Base-by-base conservation (phyloP, 2,329 filamentous ascomycete species). In the Colletotrichum sp. region DNA sequence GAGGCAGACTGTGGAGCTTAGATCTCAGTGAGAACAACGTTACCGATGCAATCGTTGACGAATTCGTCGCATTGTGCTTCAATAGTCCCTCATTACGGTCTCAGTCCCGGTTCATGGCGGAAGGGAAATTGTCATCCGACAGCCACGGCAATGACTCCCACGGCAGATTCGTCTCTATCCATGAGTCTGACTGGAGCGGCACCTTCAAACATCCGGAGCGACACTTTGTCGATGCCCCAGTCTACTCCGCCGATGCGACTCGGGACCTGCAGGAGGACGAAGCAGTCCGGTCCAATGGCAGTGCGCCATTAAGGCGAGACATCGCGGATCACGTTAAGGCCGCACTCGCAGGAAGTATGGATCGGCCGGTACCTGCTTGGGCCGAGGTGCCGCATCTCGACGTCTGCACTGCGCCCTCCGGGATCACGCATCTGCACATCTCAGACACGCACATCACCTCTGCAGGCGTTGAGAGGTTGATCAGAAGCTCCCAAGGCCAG, bases 381-480 rank as follows among this genome's bases (percentile, higher is more conserved):
- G 30, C 69, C 24, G 72, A 77, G 34, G 61, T 78, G 32, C 68
- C 77, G 8, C 71, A 78, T 18, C 77, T 79, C 7, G 79, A 79
- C 28, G 75, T 84, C 3, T 83, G 81, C 26, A 63, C 73, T 13
- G 67, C 73, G 16, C 78, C 80, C 5, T 73, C 79, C 3, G 86
- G 86, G 4, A 79, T 92, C 61, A 92, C 91, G 0, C 91, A 93
- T 77, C 81, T 93, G 18, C 86, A 88, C 65, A 76, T 93, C 13
- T 90, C 89, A 32, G 83, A 84, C 38, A 92, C 90, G 72, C 79
- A 79, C 1, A 80, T 93, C 52, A 88, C 89, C 0, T 80, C 84
- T 1, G 71, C 81, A 1, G 88, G 87, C 0, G 68, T 92, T 3
- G 82, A 85, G 57, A 83, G 79, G 18, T 77, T 92, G 5, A 79